Base-by-base conservation (phyloP, 108 stramenopile species). In the Discostella pseudostelligera region DNA sequence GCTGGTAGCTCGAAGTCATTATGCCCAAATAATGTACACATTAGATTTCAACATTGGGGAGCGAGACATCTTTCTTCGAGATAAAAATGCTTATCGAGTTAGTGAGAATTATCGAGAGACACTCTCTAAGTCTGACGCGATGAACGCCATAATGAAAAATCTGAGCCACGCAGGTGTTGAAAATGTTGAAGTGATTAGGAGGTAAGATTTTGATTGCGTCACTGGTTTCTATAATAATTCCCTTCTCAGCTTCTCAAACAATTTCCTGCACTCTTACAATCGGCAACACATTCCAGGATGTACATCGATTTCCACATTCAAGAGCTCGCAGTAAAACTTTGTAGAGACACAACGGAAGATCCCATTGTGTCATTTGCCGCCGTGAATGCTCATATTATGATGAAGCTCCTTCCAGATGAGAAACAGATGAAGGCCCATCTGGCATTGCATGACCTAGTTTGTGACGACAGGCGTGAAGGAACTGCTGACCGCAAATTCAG, bases 31-130 rank as follows among this genome's bases (percentile, higher is more conserved):
- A 11, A 83, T 91, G 67, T 39, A 66, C 32, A 88, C 85, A 5
- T 65, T 90, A 37, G 82, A 81, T n/a, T 62, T 67, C 14, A 94
- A 94, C 68, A 76, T 88, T 44, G 65, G 81, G 24, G 89, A 94
- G 55, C 32, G 72, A 21, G 78, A 83, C 49, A 74, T 81, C 19
- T 89, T 75, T 49, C 73, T 94, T 9, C 75, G 93, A 36, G 77
- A 79, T 0, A 62, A 80, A 59, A 60, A 39, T 20, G 48, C 37
- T 44, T 40, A 56, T 25, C 39, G 29, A 20, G 67, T 46, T 19
- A 36, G 45, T 4, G 64, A 40, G 32, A 46, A 39, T 5, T 70
- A 70, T 14, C 39, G 39, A 35, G 17, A 10, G 12, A 65, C 29
- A 17, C 39, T 44, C 10, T 24, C 58, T 12, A 60, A 56, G 39